Evolutionary conservation across 805 yeast species (phyloP).

Genomic region (Candida jianshihensis): DNA sequence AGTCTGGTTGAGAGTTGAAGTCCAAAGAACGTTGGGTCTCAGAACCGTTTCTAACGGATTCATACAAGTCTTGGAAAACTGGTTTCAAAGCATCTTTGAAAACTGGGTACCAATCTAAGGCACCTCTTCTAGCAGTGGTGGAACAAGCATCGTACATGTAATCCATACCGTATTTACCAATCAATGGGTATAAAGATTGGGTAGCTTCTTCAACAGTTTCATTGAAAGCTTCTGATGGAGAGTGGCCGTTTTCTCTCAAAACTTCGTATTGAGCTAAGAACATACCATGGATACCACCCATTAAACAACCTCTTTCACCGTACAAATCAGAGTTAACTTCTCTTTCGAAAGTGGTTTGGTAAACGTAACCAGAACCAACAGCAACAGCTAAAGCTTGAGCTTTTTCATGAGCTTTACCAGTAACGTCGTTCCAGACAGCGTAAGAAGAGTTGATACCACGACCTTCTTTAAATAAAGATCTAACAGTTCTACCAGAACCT

Average conservation of each 20-base stretch:
- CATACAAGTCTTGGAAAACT: constrained; percentile 93
- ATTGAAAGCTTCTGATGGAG: constrained; percentile 99
- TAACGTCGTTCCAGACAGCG: constrained; percentile 99
- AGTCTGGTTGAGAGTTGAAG: constrained; percentile 97
- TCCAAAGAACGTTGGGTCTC: constrained; percentile 98
- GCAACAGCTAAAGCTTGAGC: constrained; percentile 98
- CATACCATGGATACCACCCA: constrained; percentile 99
- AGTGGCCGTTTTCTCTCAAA: constrained; percentile 98
- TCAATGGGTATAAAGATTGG: constrained; percentile 96
- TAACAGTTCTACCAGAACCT: constrained; percentile 99
- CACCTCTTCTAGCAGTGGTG: constrained; percentile 99
- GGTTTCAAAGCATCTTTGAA: constrained; percentile 99
- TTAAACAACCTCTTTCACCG: constrained; percentile 99
- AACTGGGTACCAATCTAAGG: constrained; percentile 99
- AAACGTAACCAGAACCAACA: constrained; percentile 99
- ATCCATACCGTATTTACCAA: constrained; percentile 99
- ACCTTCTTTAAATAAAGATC: constrained; percentile 99
- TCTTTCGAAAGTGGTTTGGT: constrained; percentile 98
- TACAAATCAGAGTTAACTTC: constrained; percentile 98
- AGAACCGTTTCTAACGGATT: constrained; percentile 89
- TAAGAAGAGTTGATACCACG: constrained; percentile 99
- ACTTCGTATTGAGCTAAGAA: constrained; percentile 99
- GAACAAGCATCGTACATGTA: constrained; percentile 99
- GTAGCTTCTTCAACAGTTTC: constrained; percentile 99
- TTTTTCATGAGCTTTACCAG: constrained; percentile 99